Evolutionary conservation across 208 protist genomes (phyloP).

Genomic region (Crithidia bombi): DNA sequence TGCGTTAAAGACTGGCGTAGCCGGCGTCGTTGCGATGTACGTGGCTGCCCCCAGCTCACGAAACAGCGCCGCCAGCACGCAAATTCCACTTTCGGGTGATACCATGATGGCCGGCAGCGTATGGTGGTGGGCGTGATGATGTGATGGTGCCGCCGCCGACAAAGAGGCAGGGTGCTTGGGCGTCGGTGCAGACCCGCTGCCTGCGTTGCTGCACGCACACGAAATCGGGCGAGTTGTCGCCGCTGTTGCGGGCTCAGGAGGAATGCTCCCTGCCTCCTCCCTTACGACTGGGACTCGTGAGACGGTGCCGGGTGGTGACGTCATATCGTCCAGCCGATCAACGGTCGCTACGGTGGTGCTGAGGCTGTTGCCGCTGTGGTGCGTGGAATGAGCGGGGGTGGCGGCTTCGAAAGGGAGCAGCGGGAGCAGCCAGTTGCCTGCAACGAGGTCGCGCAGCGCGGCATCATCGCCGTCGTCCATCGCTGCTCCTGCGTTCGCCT

Average conservation of each 20-base stretch:
- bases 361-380: background rate
- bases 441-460: background rate
- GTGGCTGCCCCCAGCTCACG: conserved; percentile 17
- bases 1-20: conserved; percentile 1
- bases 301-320: background rate
- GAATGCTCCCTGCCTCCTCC: background rate
- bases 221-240: conserved; percentile 21
- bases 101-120: background rate
- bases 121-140: background rate
- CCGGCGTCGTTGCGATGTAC: background rate
- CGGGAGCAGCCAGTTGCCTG: conserved; percentile 19
- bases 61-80: conserved; percentile 24
- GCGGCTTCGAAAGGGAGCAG: conserved; percentile 16
- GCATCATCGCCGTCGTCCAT: background rate
- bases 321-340: background rate
- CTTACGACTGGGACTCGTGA: background rate
- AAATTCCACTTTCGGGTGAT: conserved; percentile 2
- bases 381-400: background rate
- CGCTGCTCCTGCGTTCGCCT: conserved; percentile 17
- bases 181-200: background rate
- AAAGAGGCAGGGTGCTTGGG: background rate
- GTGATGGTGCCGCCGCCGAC: background rate
- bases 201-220: background rate
- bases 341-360: background rate
- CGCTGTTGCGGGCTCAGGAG: background rate